Evolutionary conservation across 208 protist species (phyloP).

Genomic region (Trypanosoma platydactyli): DNA sequence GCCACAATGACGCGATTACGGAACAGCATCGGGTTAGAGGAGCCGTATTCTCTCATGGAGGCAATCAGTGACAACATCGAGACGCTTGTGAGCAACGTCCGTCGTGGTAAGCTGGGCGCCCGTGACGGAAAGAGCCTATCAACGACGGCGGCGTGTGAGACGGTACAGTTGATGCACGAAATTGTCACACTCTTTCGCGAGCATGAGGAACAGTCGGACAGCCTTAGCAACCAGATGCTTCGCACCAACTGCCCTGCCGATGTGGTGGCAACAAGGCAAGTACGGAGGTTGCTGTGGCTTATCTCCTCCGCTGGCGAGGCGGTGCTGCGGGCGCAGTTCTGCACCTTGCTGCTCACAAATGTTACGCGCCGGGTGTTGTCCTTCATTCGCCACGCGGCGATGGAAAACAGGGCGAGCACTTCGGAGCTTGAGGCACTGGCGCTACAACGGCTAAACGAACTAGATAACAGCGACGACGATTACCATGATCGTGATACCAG

Average conservation of each 20-base stretch:
- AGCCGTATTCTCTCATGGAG: constrained; percentile 31
- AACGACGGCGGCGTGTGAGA: constrained; percentile 57
- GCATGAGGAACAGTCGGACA: constrained; percentile 34
- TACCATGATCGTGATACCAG: background rate
- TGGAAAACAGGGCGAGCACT: constrained; percentile 38
- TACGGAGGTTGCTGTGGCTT: constrained; percentile 50
- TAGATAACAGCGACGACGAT: constrained; percentile 1
- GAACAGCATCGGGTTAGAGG: constrained; percentile 11
- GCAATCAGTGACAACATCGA: constrained; percentile 54
- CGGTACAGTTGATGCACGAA: constrained; percentile 48
- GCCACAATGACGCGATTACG: too few species aligned
- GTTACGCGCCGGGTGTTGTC: constrained; percentile 82
- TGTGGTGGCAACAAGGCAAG: constrained; percentile 54
- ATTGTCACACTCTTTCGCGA: constrained; percentile 63
- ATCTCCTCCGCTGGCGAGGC: constrained; percentile 58
- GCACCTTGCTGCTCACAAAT: constrained; percentile 78
- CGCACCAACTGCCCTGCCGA: constrained; percentile 44
- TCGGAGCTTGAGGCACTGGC: constrained; percentile 54
- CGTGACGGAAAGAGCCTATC: constrained; percentile 50
- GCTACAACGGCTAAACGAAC: constrained; percentile 34
- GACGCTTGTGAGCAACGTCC: constrained; percentile 60
- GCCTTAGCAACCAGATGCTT: constrained; percentile 40
- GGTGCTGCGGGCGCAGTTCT: constrained; percentile 68
- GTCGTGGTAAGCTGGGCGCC: constrained; percentile 42
- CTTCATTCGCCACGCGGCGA: constrained; percentile 67